Percentiles rank a stretch among this genome's conserved stretches.
Evolutionary conservation across 371 early-diverging fungal species (phyloP).

Genomic region (Rhizomucor miehei): DNA sequence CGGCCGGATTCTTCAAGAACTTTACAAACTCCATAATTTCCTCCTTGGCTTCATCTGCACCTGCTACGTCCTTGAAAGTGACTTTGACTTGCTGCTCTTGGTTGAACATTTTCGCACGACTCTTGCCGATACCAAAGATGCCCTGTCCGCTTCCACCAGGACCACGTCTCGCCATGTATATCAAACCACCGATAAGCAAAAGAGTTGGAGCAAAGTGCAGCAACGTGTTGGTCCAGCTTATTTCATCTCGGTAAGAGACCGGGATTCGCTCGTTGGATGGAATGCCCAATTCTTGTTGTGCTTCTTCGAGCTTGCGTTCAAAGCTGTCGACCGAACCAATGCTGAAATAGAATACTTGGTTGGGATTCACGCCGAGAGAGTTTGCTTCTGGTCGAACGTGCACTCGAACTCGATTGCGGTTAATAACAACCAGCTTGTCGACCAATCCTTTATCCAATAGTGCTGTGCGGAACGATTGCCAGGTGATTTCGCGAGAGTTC

Average conservation of each 20-base stretch:
- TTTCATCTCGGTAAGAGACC: slow-evolving; percentile 80
- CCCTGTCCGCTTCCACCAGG: slow-evolving; percentile 71
- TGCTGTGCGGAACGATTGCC: slow-evolving; percentile 87
- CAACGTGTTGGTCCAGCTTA: slow-evolving; percentile 65
- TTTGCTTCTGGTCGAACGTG: slow-evolving; percentile 70
- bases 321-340: slow-evolving; percentile 94
- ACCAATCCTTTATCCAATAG: slow-evolving; percentile 92
- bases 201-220: slow-evolving; percentile 93
- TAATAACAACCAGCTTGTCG: slow-evolving; percentile 83
- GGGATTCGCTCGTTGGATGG: slow-evolving; percentile 88
- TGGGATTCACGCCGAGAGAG: slow-evolving; percentile 36
- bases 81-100: slow-evolving; percentile 94
- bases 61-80: slow-evolving; percentile 99
- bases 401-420: slow-evolving; percentile 80
- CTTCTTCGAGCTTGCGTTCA: slow-evolving; percentile 84
- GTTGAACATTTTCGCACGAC: slow-evolving; percentile 94
- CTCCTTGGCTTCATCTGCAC: slow-evolving; percentile 99
- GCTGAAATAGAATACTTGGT: slow-evolving; percentile 67
- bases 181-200: slow-evolving; percentile 81
- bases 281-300: slow-evolving; percentile 90
- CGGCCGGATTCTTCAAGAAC: slow-evolving; percentile 96
- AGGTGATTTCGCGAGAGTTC: slow-evolving; percentile 74
- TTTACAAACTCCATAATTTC: slow-evolving; percentile 99
- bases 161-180: slow-evolving; percentile 75
- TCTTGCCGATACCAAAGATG: slow-evolving; percentile 95